Conservation (phyloP, 2,329 filamentous ascomycete genomes). For the Calonectria honghensis region DNA sequence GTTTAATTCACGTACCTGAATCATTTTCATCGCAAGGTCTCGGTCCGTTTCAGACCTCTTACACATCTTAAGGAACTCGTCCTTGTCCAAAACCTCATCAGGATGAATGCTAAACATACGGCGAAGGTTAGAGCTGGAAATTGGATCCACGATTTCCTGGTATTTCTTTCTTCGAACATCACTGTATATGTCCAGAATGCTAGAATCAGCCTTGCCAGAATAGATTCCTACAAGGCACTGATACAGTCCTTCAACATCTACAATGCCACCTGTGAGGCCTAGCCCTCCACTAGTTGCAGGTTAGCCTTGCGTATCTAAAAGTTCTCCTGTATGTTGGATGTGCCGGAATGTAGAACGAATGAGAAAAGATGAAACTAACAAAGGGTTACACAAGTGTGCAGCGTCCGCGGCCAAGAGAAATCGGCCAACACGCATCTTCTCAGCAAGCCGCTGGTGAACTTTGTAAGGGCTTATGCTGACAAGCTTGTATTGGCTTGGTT, state of each 20-base stretch:
- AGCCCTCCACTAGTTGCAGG: constrained; percentile 70
- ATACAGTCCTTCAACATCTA: constrained; percentile 76
- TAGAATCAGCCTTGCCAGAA: constrained; percentile 23
- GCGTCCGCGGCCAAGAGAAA: constrained; percentile 77
- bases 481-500: constrained; percentile 67
- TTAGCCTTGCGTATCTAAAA: background rate
- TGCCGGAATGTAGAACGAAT: no score
- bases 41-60: constrained; percentile 33
- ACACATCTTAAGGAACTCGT: constrained; percentile 39
- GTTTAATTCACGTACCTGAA: background rate
- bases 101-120: constrained; percentile 34
- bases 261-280: constrained; percentile 79
- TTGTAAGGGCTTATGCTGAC: constrained; percentile 76
- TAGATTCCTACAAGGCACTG: constrained; percentile 68
- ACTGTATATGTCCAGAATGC: constrained; percentile 38
- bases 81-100: constrained; percentile 31
- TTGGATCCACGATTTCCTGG: constrained; percentile 32
- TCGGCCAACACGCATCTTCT: constrained; percentile 74
- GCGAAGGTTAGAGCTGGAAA: constrained; percentile 35
- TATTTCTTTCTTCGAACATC: constrained; percentile 37
- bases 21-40: background rate
- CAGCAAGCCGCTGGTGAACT: constrained; percentile 77
- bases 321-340: background rate
- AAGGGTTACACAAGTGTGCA: constrained; percentile 74
- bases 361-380: constrained; percentile 29